Evolutionary conservation across 2,329 filamentous ascomycete species (phyloP), one percentile per base, ranked within the genome.

Genomic region (Fusarium anguioides): DNA sequence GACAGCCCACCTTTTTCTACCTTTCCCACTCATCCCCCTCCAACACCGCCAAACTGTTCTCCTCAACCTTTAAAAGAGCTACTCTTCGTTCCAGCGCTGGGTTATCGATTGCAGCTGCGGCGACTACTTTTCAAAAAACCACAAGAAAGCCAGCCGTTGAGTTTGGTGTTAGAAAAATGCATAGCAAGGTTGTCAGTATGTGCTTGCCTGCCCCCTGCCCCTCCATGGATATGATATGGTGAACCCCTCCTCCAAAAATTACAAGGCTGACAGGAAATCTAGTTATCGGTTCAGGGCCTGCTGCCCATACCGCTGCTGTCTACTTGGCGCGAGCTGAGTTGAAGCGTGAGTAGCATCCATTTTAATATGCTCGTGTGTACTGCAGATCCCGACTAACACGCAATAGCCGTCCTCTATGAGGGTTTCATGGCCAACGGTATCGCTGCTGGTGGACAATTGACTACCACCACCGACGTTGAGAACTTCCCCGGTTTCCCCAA

Each of bases 381-480:
- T 17, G 14, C 24, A 21, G 23, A 27, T n/a, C 20, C 11, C 5
- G 20, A 55, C 57, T 75, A 39, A 75, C 61, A 17, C 11, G 27
- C 33, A 36, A 23, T 65, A 88, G 88, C 96, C 66, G 92, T 97
- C 66, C 86, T 99, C 72, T 99, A 98, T 79, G 96, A 99, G 83
- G 96, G 96, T 73, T 97, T 99, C 87, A 89, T 99, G 79, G 96
- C 96, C 74, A 96, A 97, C 77, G 96, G 95, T 75, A 97, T 96
- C 74, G 96, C 96, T 8, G 93, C 96, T 41, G 96, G 96, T 72
- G 96, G 96, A 58, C 96, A 99, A 85, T 86, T 99, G 72, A 99
- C 96, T 54, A 99, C 96, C 24, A 99, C 96, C 54, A 98, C 97
- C 75, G 96, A 99, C 72, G 89, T 99, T 61, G 96, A 99, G 85